Conservation (phyloP, 163 green algal species). For the Trebouxia gelatinosa region DNA sequence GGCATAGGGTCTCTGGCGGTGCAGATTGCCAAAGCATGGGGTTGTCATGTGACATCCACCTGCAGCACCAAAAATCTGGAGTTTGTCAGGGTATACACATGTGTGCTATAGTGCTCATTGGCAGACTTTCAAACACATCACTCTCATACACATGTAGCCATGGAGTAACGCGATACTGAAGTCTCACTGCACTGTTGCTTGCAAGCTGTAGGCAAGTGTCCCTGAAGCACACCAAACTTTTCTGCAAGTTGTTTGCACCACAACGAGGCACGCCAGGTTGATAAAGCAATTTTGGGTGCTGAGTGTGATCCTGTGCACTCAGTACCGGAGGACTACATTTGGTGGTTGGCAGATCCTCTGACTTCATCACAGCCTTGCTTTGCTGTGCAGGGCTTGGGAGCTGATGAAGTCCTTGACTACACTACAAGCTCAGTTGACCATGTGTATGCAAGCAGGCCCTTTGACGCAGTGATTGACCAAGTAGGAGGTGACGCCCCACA, state of each 20-base stretch:
- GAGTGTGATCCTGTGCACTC: background rate
- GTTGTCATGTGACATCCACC: conserved; percentile 53
- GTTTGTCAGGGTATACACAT: conserved; percentile 25
- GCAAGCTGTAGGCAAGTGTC: too few species aligned
- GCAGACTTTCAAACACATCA: too few species aligned
- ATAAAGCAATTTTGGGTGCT: background rate
- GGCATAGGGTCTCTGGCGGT: conserved; percentile 60
- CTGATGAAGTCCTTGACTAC: conserved; percentile 64
- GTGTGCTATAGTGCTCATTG: too few species aligned
- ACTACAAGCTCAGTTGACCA: conserved; percentile 38
- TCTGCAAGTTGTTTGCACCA: background rate
- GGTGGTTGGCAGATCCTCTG: background rate
- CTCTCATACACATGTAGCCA: too few species aligned
- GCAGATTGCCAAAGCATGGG: conserved; percentile 58
- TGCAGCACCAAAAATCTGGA: conserved; percentile 41
- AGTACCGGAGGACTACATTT: background rate
- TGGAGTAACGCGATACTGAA: background rate
- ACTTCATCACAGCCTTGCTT: background rate
- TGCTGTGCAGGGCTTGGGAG: conserved; percentile 41
- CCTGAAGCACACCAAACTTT: background rate
- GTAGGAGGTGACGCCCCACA: conserved; percentile 30
- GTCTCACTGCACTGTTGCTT: background rate
- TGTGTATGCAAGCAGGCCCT: background rate
- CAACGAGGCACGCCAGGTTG: background rate
- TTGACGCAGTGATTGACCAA: conserved; percentile 42